phyloP scores from a whole-genome alignment of 2,329 filamentous ascomycete species.

The Neopestalotiopsis clavispora region DNA sequence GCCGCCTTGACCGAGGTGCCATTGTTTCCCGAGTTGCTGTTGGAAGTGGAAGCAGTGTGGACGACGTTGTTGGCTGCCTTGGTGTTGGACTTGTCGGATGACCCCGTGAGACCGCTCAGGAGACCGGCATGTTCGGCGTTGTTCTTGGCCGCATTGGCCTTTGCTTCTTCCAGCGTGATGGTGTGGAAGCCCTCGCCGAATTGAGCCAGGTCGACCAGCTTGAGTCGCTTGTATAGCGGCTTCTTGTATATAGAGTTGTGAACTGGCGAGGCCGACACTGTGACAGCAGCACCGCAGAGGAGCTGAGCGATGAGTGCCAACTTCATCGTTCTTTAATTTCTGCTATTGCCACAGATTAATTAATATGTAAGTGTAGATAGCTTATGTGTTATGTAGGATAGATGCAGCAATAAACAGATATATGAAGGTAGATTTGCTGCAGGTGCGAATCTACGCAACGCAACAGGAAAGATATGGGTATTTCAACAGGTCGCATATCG shows the following conservation, averaged over 20 bases:
- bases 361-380: neutral
- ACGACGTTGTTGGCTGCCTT: conserved; percentile 19
- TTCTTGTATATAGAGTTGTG: conserved; percentile 25
- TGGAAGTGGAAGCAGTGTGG: conserved; percentile 5
- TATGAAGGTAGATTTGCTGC: neutral
- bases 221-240: conserved; percentile 23
- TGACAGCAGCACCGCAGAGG: conserved; percentile 30
- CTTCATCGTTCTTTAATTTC: conserved; percentile 26
- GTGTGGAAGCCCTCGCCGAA: conserved; percentile 34
- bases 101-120: neutral
- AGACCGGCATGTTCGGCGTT: conserved; percentile 12
- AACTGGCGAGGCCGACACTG: conserved; percentile 32
- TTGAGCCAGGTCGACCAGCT: conserved; percentile 29
- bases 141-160: conserved; percentile 25
- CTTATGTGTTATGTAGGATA: neutral
- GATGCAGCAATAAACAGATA: neutral
- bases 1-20: conserved; percentile 18
- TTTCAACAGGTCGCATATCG: conserved; percentile 3
- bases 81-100: conserved; percentile 16
- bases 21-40: conserved; percentile 18
- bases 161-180: conserved; percentile 31
- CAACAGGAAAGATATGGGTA: neutral
- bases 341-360: conserved; percentile 1
- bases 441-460: neutral
- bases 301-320: conserved; percentile 31